Evolutionary conservation across 2,329 filamentous ascomycete species (phyloP).

Genomic region (Tympanopsis confertula): DNA sequence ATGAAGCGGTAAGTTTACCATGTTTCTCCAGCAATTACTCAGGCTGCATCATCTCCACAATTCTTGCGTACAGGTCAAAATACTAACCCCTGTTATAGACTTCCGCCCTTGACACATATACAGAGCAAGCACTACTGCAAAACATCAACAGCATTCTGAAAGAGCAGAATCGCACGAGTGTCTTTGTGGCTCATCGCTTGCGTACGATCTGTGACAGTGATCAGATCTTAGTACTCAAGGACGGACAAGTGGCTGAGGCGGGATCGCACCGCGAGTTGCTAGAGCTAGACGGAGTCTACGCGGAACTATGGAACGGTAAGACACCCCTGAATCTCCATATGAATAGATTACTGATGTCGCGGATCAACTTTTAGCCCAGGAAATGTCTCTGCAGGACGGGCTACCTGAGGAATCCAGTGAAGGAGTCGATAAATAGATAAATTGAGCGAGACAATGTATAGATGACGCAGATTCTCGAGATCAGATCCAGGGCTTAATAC

Average conservation of each 20-base stretch:
- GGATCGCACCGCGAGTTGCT: constrained; percentile 81
- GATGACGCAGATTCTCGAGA: no score
- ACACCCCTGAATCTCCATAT: constrained; percentile 10
- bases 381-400: background rate
- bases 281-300: constrained; percentile 68
- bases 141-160: constrained; percentile 89
- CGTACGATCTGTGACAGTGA: constrained; percentile 90
- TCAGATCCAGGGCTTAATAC: no score
- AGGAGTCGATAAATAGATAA: no score
- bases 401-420: no score
- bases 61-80: no score
- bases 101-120: constrained; percentile 74
- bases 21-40: no score
- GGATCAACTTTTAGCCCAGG: background rate
- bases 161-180: constrained; percentile 79
- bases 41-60: no score
- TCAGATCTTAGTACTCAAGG: constrained; percentile 79
- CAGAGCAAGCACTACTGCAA: constrained; percentile 76
- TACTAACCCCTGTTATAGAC: background rate
- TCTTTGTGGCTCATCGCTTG: constrained; percentile 87
- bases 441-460: no score
- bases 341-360: background rate
- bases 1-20: constrained; percentile 69
- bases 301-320: constrained; percentile 81
- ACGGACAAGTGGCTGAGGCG: constrained; percentile 74